Conservation (phyloP, 2,329 filamentous ascomycete genomes). For the Metarhizium sp. region DNA sequence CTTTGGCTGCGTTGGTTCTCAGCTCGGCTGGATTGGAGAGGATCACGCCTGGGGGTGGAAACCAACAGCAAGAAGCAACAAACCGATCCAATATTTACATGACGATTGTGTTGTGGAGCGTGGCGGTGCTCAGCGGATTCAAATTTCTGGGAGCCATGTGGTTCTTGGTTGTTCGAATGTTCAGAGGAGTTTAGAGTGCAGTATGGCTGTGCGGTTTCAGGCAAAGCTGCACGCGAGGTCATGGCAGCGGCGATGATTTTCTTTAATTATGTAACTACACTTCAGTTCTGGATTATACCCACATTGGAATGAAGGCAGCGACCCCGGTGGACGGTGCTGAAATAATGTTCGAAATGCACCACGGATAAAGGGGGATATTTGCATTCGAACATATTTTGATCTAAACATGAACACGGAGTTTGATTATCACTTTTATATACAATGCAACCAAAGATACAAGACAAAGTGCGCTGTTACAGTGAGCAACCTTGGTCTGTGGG, state of each 20-base stretch:
- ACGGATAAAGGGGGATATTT: not conserved
- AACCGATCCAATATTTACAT: conserved; percentile 72
- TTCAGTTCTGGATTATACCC: conserved; percentile 11
- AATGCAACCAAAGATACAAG: too few relatives aligned
- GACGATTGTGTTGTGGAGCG: conserved; percentile 78
- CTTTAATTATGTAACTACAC: not conserved
- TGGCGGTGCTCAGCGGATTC: conserved; percentile 74
- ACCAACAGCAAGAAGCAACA: conserved; percentile 32
- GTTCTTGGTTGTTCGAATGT: conserved; percentile 86
- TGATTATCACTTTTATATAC: not conserved
- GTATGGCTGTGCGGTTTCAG: not conserved
- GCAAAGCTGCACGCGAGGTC: not conserved
- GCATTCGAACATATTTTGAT: not conserved
- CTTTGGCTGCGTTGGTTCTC: conserved; percentile 74
- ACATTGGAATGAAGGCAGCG: conserved; percentile 2
- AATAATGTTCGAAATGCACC: not conserved
- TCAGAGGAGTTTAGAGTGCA: conserved; percentile 53
- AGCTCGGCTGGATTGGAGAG: conserved; percentile 74
- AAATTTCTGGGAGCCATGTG: conserved; percentile 82
- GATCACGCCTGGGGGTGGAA: conserved; percentile 36
- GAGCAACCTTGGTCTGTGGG: too few relatives aligned
- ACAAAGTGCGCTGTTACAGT: too few relatives aligned
- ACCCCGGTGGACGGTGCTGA: not conserved
- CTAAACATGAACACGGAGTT: not conserved
- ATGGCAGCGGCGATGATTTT: not conserved